Percentiles rank a stretch among this genome's conserved stretches.
Evolutionary conservation across 805 yeast species (phyloP).

Genomic region (Cyberlindnera saturnus): DNA sequence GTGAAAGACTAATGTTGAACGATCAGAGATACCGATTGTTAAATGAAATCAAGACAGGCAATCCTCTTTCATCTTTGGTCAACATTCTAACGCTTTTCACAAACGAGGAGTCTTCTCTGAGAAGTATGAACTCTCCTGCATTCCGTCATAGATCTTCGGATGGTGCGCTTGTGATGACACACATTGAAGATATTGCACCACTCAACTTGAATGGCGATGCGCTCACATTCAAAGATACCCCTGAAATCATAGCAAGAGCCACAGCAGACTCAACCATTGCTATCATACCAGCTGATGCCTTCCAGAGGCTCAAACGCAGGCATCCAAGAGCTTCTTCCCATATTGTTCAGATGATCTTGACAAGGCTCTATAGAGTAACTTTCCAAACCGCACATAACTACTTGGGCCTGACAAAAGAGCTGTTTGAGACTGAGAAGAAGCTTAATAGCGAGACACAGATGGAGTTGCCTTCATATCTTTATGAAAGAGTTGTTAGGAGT

Average conservation of each 20-base stretch:
- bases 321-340: slow-evolving; percentile 90
- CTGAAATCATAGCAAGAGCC: slow-evolving; percentile 64
- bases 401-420: slow-evolving; percentile 76
- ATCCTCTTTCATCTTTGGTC: slow-evolving; percentile 79
- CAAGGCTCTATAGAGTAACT: slow-evolving; percentile 84
- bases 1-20: slow-evolving; percentile 39
- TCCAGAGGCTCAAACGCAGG: slow-evolving; percentile 59
- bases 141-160: slow-evolving; percentile 1
- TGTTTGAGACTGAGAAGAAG: slow-evolving; percentile 66
- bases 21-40: slow-evolving; percentile 64
- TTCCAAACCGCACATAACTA: slow-evolving; percentile 86
- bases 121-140: slow-evolving; percentile 3
- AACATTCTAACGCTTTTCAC: slow-evolving; percentile 75
- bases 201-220: slow-evolving; percentile 10
- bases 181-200: slow-evolving; percentile 13
- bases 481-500: slow-evolving; percentile 47
- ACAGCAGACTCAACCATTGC: slow-evolving; percentile 77
- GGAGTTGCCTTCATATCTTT: slow-evolving; percentile 59
- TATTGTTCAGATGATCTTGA: slow-evolving; percentile 86
- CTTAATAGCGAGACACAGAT: slow-evolving; percentile 45
- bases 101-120: slow-evolving; percentile 24
- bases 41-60: slow-evolving; percentile 76
- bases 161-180: slow-evolving; percentile 1
- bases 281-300: slow-evolving; percentile 82
- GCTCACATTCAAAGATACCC: slow-evolving; percentile 3